Base-by-base conservation (phyloP, 2,329 filamentous ascomycete species). In the Botrytis fragariae region DNA sequence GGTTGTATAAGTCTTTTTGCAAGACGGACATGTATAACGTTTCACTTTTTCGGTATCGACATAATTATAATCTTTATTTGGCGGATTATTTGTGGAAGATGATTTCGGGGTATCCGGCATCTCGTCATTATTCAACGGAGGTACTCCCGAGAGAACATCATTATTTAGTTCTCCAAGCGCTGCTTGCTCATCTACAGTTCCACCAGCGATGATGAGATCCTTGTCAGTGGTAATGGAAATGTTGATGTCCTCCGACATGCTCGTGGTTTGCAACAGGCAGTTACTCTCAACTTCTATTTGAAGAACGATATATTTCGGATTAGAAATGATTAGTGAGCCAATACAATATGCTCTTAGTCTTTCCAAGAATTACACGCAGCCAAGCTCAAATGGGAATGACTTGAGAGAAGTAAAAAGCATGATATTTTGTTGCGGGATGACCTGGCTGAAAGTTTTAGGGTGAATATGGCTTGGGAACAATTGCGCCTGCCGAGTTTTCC, bases 231-330 rank as follows among this genome's bases (percentile, higher is more conserved):
- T 8, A 18, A 9, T 57, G n/a, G 1, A 57, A 18, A 57, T 57
- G 0, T 57, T 1, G 51, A 29, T 29, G 12, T 2, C n/a, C 51
- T 57, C n/a, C 3, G n/a, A 29, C 2, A 1, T 9, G n/a, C n/a
- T 57, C 1, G 18, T 57, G 51, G n/a, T 7, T 29, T 57, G n/a
- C 51, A 57, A 29, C 51, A 57, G 18, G 16, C n/a, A 54, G 51
- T 57, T 32, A 9, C 25, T 0, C 2, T 2, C 51, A 32, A 9
- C 4, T 18, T 1, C n/a, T 32, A 1, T 57, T 8, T 57, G 7
- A 32, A 3, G 51, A 57, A 29, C 14, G n/a, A 29, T 29, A 18
- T 54, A 18, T 54, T 29, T 3, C 1, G 25, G n/a, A 29, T 29
- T 57, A 18, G 14, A 18, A 42, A 39, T 62, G 16, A 39, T 25